phyloP scores from a whole-genome alignment of 345 rosid genomes.

The Erucastrum elatum region DNA sequence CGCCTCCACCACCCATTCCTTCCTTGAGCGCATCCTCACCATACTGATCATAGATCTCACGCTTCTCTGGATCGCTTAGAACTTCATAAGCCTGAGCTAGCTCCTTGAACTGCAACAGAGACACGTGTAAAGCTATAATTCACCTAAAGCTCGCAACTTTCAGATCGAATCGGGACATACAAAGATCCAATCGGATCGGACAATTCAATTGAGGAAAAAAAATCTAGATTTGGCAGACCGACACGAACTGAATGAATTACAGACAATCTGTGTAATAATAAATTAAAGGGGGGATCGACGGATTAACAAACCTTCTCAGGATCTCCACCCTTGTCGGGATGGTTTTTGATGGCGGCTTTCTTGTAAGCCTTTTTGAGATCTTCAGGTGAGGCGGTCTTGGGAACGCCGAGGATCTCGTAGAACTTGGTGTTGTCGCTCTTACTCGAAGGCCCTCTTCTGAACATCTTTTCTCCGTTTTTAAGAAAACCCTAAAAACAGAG shows the following conservation, averaged over 20 bases:
- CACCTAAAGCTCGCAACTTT: slow-evolving; percentile 2
- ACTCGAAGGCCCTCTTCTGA: slow-evolving; percentile 57
- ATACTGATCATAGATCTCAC: slow-evolving; percentile 89
- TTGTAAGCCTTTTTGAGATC: slow-evolving; percentile 1
- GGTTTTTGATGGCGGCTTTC: slow-evolving; percentile 2
- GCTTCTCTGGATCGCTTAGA: slow-evolving; percentile 83
- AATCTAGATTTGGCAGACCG: neutral
- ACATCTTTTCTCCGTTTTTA: slow-evolving; percentile 50
- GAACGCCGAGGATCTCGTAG: neutral
- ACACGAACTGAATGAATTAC: neutral
- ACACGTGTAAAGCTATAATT: too few relatives aligned
- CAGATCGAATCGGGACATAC: neutral
- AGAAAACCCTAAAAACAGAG: slow-evolving; percentile 28
- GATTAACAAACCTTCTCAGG: neutral
- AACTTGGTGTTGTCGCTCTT: slow-evolving; percentile 4
- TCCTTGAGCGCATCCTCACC: slow-evolving; percentile 91
- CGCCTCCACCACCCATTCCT: slow-evolving; percentile 44
- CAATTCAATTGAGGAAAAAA: neutral
- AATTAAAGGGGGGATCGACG: neutral
- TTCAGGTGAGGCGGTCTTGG: neutral
- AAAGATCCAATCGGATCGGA: slow-evolving; percentile 3
- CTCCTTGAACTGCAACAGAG: slow-evolving; percentile 93
- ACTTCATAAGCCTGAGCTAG: slow-evolving; percentile 89
- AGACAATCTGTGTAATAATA: slow-evolving; percentile 1
- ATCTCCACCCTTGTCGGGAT: slow-evolving; percentile 5